Percentiles rank a stretch among this genome's conserved stretches.
Conservation (phyloP, 768 basidiomycete species). For the Suillus decipiens region DNA sequence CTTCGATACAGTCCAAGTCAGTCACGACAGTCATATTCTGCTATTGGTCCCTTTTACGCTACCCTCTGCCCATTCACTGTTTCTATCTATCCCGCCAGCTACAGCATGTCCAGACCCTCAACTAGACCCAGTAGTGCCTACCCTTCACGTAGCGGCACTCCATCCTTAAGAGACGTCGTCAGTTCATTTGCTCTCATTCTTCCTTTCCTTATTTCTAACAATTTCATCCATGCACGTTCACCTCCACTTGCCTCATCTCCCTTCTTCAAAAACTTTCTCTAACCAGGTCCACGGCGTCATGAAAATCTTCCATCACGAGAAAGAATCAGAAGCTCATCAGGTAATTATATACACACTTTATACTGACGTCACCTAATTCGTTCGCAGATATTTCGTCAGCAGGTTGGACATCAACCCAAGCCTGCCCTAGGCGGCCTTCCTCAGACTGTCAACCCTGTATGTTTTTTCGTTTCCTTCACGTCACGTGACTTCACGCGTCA, state of each 20-base stretch:
- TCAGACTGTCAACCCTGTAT: slow-evolving; percentile 69
- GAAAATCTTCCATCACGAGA: slow-evolving; percentile 70
- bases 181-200: slow-evolving; percentile 17
- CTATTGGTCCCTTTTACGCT: background rate
- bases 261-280: slow-evolving; percentile 26
- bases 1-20: too few species aligned
- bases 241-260: slow-evolving; percentile 29
- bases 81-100: background rate
- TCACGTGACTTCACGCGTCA: slow-evolving; percentile 12
- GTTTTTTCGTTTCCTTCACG: slow-evolving; percentile 18
- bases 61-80: background rate
- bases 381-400: slow-evolving; percentile 71
- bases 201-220: background rate
- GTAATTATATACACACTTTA: slow-evolving; percentile 34
- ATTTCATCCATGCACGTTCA: slow-evolving; percentile 20
- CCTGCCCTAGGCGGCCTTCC: slow-evolving; percentile 48
- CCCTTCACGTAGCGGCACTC: slow-evolving; percentile 41
- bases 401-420: slow-evolving; percentile 69
- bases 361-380: slow-evolving; percentile 12
- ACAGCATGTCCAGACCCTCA: slow-evolving; percentile 24
- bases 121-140: slow-evolving; percentile 31
- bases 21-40: too few species aligned
- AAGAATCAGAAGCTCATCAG: slow-evolving; percentile 88
- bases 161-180: slow-evolving; percentile 46
- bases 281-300: slow-evolving; percentile 70